phyloP scores from a whole-genome alignment of 345 rosid species.

The Gossypium australe region DNA sequence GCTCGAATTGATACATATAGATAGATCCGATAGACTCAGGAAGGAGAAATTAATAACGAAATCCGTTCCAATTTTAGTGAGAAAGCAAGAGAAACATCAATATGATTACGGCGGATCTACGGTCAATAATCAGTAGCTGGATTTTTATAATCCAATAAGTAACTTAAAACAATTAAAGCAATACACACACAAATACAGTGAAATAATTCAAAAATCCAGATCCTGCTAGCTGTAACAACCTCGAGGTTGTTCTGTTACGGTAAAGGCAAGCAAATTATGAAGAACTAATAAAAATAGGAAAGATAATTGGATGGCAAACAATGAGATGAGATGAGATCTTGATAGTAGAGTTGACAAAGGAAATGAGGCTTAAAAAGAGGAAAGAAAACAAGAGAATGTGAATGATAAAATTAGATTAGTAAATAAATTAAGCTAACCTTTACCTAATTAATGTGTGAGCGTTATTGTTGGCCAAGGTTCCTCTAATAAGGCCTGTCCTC shows the following conservation, averaged over 20 bases:
- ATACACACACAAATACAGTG: background rate
- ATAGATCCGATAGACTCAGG: background rate
- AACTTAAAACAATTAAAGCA: background rate
- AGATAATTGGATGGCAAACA: constrained; percentile 7
- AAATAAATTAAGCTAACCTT: constrained; percentile 9
- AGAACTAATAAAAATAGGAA: background rate
- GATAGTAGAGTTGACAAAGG: background rate
- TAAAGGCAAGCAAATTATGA: background rate
- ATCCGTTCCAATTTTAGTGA: background rate
- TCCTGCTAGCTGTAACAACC: background rate
- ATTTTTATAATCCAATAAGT: background rate
- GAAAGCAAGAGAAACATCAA: background rate
- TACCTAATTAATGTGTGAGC: constrained; percentile 11
- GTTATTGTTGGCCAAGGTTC: background rate
- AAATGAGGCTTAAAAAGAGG: background rate
- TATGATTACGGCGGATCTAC: background rate
- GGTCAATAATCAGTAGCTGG: background rate
- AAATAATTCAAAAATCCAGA: background rate
- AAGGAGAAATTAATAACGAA: background rate
- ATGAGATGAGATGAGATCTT: background rate
- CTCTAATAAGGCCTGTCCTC: constrained; percentile 13
- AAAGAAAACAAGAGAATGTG: too few relatives aligned
- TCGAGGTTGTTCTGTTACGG: background rate
- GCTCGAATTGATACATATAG: background rate
- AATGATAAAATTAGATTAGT: background rate